phyloP scores from a whole-genome alignment of 2,329 filamentous ascomycete genomes.

The Berkeleyomyces basicola region DNA sequence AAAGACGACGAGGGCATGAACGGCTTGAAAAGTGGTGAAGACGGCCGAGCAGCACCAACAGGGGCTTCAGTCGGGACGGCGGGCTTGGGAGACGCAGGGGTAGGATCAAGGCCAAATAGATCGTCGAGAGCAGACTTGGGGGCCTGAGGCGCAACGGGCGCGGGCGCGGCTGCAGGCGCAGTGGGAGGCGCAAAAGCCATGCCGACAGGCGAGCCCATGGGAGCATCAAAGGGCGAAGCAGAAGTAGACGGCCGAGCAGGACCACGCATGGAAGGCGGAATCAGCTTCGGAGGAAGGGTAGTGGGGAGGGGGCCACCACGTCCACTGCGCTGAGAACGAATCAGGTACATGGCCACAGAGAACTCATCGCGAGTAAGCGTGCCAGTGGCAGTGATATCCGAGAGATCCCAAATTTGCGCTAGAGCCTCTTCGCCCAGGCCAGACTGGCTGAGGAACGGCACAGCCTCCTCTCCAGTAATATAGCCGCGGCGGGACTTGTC shows the following conservation, averaged over 20 bases:
- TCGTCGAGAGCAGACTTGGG: conserved; percentile 81
- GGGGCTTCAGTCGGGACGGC: conserved; percentile 43
- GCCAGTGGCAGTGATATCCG: conserved; percentile 83
- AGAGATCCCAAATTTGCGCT: conserved; percentile 92
- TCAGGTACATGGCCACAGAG: conserved; percentile 92
- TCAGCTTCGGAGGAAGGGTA: conserved; percentile 60
- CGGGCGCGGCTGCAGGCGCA: conserved; percentile 15
- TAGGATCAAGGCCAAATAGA: conserved; percentile 67
- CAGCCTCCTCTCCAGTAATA: conserved; percentile 88
- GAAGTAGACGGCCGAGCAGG: conserved; percentile 33
- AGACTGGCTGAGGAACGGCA: conserved; percentile 85
- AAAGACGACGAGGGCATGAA: conserved; percentile 89
- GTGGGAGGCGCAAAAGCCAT: conserved; percentile 22
- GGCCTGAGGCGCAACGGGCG: conserved; percentile 25
- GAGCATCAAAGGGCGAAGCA: conserved; percentile 36
- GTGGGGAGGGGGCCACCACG: conserved; percentile 52
- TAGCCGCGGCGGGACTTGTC: conserved; percentile 67
- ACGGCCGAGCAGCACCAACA: conserved; percentile 35
- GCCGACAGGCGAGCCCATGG: conserved; percentile 23
- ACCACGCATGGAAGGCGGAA: conserved; percentile 71
- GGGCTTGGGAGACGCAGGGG: conserved; percentile 32
- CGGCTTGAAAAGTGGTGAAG: conserved; percentile 56
- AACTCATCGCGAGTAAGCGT: conserved; percentile 79
- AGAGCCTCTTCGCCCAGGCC: conserved; percentile 74
- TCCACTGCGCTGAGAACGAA: conserved; percentile 70